phyloP scores from a whole-genome alignment of 148 eudicot species.

The Rhododendron ferrugineum region DNA sequence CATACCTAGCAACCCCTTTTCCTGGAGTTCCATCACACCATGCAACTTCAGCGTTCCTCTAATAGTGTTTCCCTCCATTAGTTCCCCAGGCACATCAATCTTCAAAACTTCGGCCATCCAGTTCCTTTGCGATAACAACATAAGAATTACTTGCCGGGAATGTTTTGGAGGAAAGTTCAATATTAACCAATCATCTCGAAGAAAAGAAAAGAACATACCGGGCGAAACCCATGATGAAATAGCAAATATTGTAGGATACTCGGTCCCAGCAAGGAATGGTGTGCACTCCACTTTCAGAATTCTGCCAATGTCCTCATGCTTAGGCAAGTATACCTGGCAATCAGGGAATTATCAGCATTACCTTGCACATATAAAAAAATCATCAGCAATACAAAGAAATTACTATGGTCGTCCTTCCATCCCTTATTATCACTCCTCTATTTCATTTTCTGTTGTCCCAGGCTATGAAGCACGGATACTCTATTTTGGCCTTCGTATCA shows the following conservation, averaged over 20 bases:
- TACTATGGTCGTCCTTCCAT: background rate
- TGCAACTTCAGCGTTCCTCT: conserved; percentile 83
- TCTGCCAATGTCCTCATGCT: conserved; percentile 57
- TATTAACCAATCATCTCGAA: background rate
- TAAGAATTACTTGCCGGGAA: conserved; percentile 5
- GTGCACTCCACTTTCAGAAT: conserved; percentile 84
- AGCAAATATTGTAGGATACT: conserved; percentile 74
- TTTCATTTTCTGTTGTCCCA: background rate
- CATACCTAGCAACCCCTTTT: conserved; percentile 85
- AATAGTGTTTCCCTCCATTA: conserved; percentile 75
- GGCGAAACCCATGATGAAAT: conserved; percentile 79
- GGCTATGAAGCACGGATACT: too few species aligned
- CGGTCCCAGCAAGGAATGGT: conserved; percentile 57
- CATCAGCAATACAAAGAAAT: background rate
- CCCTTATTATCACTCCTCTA: background rate
- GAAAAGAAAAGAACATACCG: conserved; percentile 36
- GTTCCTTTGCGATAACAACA: conserved; percentile 50
- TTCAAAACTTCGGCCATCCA: conserved; percentile 86
- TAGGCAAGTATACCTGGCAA: conserved; percentile 74
- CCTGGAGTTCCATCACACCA: conserved; percentile 99
- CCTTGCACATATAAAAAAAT: background rate
- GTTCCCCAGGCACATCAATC: conserved; percentile 77
- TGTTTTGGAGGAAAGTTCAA: background rate
- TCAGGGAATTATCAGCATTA: conserved; percentile 8
- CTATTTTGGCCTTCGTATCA: too few species aligned